phyloP scores from a whole-genome alignment of 768 basidiomycete species.

The Cystofilobasidium macerans region DNA sequence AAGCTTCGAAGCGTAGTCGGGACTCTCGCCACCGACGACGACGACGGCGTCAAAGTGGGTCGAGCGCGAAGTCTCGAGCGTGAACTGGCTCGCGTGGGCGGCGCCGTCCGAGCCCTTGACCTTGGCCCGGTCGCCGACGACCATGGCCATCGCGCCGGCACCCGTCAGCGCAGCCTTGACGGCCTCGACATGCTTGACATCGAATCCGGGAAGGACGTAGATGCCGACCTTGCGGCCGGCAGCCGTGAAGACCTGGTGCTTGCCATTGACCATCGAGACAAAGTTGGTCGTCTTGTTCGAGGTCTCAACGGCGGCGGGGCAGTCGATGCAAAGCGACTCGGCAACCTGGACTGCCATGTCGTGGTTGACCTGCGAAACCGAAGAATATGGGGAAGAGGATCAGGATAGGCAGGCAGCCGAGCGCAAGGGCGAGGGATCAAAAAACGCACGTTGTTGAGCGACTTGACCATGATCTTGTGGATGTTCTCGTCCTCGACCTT shows the following conservation, averaged over 20 bases:
- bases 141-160: conserved; percentile 12
- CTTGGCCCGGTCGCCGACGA: conserved; percentile 20
- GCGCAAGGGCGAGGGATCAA: not conserved
- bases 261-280: conserved; percentile 48
- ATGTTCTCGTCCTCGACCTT: conserved; percentile 69
- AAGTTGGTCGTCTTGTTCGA: conserved; percentile 52
- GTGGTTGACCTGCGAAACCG: conserved; percentile 48
- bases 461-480: conserved; percentile 54
- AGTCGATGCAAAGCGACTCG: conserved; percentile 44
- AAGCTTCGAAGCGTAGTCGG: conserved; percentile 48
- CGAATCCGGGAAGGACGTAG: conserved; percentile 64
- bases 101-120: conserved; percentile 32
- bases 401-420: not conserved
- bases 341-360: conserved; percentile 63
- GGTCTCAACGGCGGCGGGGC: conserved; percentile 45
- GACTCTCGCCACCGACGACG: conserved; percentile 54
- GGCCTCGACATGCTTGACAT: conserved; percentile 58
- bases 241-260: conserved; percentile 41
- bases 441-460: conserved; percentile 44
- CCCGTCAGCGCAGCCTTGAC: conserved; percentile 37
- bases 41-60: conserved; percentile 74
- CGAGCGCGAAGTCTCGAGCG: conserved; percentile 49
- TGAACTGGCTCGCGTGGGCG: conserved; percentile 50
- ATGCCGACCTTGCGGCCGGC: conserved; percentile 58
- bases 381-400: not conserved